A percentile compares a stretch with the other conserved stretches of the same genome.
Conservation (phyloP, 2,329 filamentous ascomycete species). For the Endoconidiophora polonica region DNA sequence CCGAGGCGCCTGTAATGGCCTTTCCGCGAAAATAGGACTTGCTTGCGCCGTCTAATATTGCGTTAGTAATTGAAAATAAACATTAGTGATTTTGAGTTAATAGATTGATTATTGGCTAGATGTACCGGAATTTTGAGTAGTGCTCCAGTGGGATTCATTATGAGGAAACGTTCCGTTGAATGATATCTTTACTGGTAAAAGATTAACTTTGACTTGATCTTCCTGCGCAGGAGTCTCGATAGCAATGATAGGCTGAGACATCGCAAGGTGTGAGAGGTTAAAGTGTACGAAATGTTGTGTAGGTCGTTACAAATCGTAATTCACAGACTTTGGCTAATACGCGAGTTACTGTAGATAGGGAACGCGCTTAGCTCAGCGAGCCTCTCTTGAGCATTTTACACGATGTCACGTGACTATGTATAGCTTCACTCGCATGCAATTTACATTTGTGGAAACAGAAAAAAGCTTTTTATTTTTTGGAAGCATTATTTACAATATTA, state of each 20-base stretch:
- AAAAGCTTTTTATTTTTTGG: neutral
- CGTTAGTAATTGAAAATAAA: neutral
- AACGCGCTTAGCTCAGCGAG: neutral
- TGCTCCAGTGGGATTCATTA: conserved; percentile 49
- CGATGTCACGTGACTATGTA: conserved; percentile 1
- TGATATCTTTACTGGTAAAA: conserved; percentile 67
- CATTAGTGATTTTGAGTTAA: neutral
- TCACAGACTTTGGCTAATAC: neutral
- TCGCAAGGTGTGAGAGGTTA: conserved; percentile 14
- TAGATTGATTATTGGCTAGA: neutral
- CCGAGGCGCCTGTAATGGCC: conserved; percentile 51
- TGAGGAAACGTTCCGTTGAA: conserved; percentile 57
- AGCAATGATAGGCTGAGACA: conserved; percentile 28
- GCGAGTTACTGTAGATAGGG: neutral
- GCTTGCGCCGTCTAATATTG: conserved; percentile 29
- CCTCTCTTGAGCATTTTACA: neutral
- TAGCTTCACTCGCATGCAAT: neutral
- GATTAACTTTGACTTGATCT: conserved; percentile 40
- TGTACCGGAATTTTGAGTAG: conserved; percentile 23
- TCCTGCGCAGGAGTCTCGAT: conserved; percentile 19
- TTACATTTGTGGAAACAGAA: too few species aligned
- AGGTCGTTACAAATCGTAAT: neutral
- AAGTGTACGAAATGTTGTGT: neutral
- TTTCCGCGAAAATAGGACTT: conserved; percentile 63
- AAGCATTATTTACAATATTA: neutral